phyloP scores from a whole-genome alignment of 768 basidiomycete species.

The Rhodotorula babjevae region DNA sequence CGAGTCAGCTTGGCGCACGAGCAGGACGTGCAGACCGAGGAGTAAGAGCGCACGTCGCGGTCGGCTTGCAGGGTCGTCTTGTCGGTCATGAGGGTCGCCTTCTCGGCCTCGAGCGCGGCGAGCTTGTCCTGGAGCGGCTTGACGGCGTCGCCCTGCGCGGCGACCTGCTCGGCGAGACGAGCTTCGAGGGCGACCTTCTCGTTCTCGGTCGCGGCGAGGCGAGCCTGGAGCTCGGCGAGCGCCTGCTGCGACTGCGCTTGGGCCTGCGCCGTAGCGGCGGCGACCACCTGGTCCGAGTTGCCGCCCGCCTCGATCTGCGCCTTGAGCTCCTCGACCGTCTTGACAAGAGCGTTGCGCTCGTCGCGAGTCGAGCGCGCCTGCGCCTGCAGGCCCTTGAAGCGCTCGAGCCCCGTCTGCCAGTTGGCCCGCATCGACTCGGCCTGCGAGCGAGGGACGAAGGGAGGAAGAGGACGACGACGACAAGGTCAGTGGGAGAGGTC shows the following conservation, averaged over 20 bases:
- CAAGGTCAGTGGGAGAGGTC: too few relatives aligned
- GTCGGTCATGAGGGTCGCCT: background rate
- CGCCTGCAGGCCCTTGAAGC: slow-evolving; percentile 41
- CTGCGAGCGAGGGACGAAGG: background rate
- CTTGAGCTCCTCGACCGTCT: slow-evolving; percentile 45
- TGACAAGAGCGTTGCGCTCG: slow-evolving; percentile 36
- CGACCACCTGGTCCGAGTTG: background rate
- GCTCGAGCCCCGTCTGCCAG: slow-evolving; percentile 29
- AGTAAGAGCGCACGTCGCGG: slow-evolving; percentile 8
- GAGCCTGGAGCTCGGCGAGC: slow-evolving; percentile 16
- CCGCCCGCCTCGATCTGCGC: slow-evolving; percentile 29
- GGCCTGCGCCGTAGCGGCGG: slow-evolving; percentile 11
- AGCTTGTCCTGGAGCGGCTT: background rate
- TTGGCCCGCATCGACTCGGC: slow-evolving; percentile 24
- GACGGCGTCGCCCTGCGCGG: background rate
- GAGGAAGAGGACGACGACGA: too few relatives aligned
- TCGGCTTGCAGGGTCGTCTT: slow-evolving; percentile 5
- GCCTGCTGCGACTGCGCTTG: slow-evolving; percentile 18
- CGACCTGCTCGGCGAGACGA: background rate
- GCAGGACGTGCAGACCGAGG: background rate
- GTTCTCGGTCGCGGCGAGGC: slow-evolving; percentile 9
- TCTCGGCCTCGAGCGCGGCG: slow-evolving; percentile 8
- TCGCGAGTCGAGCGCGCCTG: slow-evolving; percentile 33
- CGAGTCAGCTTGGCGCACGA: too few relatives aligned
- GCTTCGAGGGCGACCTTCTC: slow-evolving; percentile 20